These are phyloP conservation scores for Striga hermonthica DNA, from an alignment of 305 asterid species.

Conservation along the genomic window DNA sequence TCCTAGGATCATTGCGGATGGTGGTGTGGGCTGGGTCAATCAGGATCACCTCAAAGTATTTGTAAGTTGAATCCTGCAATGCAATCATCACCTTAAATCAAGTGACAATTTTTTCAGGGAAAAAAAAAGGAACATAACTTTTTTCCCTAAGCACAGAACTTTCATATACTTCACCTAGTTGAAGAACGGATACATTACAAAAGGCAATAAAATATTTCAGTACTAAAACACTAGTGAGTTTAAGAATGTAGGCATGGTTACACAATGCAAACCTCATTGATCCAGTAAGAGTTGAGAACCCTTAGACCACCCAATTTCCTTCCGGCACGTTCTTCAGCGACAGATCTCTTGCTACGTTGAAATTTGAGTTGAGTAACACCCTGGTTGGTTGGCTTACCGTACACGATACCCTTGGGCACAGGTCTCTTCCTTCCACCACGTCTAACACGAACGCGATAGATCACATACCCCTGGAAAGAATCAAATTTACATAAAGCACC, in stretches of 20 bases:
- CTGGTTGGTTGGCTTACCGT: conserved; percentile 17
- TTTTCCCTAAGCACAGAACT: background rate
- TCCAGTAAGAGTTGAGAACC: conserved; percentile 12
- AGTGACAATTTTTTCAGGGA: too few species aligned
- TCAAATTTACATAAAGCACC: background rate
- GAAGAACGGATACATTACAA: background rate
- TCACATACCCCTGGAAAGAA: background rate
- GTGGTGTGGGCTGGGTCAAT: conserved; percentile 15
- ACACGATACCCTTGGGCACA: conserved; percentile 15
- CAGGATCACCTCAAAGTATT: conserved; percentile 10
- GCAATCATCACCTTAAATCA: background rate
- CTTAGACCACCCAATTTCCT: conserved; percentile 12
- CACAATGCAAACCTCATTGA: conserved; percentile 4
- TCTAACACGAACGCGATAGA: conserved; percentile 14
- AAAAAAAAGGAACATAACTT: too few species aligned
- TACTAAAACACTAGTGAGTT: too few species aligned
- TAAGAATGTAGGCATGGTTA: background rate
- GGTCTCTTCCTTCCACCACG: conserved; percentile 21
- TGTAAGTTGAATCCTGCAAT: conserved; percentile 15
- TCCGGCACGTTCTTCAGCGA: conserved; percentile 16
- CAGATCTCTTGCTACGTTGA: conserved; percentile 16
- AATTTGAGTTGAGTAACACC: conserved; percentile 13
- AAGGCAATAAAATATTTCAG: background rate
- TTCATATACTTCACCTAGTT: background rate
- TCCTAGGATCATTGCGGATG: conserved; percentile 13